These are phyloP conservation scores for Naegleria fowleri DNA, from an alignment of 208 protist genomes.

Conservation along the genomic window DNA sequence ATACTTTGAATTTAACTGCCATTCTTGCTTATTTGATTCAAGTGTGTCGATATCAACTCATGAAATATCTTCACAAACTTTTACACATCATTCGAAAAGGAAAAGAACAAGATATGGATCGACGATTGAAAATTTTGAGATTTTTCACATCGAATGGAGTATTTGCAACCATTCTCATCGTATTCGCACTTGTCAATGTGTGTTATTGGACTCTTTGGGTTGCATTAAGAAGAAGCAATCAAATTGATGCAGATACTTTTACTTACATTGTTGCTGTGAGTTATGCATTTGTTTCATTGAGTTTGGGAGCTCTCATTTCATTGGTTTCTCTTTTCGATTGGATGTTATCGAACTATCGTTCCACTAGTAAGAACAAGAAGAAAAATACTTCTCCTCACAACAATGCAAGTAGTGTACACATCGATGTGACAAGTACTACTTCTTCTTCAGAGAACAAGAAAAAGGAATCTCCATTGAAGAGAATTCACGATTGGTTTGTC, in stretches of 20 bases:
- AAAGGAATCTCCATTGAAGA: background rate
- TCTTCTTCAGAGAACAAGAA: background rate
- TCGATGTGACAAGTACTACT: background rate
- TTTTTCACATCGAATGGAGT: background rate
- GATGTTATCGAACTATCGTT: background rate
- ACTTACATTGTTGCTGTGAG: background rate
- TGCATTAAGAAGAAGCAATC: background rate
- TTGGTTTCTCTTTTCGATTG: background rate
- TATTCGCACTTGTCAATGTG: background rate
- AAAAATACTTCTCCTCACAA: background rate
- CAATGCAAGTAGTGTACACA: background rate
- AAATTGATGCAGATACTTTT: background rate
- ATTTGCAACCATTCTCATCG: background rate
- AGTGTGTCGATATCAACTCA: background rate
- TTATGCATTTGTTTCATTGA: background rate
- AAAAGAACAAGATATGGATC: background rate
- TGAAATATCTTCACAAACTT: background rate
- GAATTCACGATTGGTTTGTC: background rate
- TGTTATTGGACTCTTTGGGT: background rate
- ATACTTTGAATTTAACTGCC: background rate
- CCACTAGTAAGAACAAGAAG: no score
- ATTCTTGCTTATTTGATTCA: background rate
- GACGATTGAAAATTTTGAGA: background rate
- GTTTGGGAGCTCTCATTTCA: background rate
- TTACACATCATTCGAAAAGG: background rate